Evolutionary conservation across 2,329 filamentous ascomycete genomes (phyloP).

Genomic region (Pseudogymnoascus sp.): DNA sequence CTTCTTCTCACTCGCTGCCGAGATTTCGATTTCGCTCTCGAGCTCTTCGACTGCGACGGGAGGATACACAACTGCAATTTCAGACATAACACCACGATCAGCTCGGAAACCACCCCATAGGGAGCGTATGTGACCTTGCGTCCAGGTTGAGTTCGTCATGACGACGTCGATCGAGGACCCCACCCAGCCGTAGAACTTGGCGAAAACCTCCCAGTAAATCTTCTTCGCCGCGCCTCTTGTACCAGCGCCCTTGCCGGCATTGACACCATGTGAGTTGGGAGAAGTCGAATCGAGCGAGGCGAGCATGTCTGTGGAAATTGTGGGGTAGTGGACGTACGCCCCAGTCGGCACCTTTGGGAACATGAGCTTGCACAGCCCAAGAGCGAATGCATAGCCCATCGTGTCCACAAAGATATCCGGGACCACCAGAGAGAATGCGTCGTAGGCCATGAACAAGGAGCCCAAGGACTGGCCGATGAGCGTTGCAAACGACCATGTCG

Average conservation of each 20-base stretch:
- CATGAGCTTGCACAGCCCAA: slow-evolving; percentile 73
- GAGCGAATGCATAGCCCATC: slow-evolving; percentile 92
- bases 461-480: slow-evolving; percentile 89
- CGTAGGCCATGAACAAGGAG: slow-evolving; percentile 78
- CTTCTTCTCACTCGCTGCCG: slow-evolving; percentile 56
- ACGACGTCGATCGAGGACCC: slow-evolving; percentile 83
- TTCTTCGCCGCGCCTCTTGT: slow-evolving; percentile 64
- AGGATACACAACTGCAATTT: slow-evolving; percentile 76
- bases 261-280: slow-evolving; percentile 53
- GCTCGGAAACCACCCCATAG: slow-evolving; percentile 62
- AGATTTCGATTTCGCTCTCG: slow-evolving; percentile 64
- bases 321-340: slow-evolving; percentile 96
- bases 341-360: slow-evolving; percentile 76
- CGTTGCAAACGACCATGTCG: slow-evolving; percentile 86
- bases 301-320: slow-evolving; percentile 97
- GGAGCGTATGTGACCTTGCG: slow-evolving; percentile 69
- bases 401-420: slow-evolving; percentile 95
- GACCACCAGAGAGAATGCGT: slow-evolving; percentile 84
- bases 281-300: slow-evolving; percentile 60
- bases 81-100: slow-evolving; percentile 37
- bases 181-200: slow-evolving; percentile 70
- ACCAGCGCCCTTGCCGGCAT: slow-evolving; percentile 74
- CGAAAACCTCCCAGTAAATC: slow-evolving; percentile 81
- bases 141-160: slow-evolving; percentile 98
- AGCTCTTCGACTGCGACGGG: slow-evolving; percentile 86